Conservation (phyloP, 2,329 filamentous ascomycete genomes). For the Claviceps pazoutovae region DNA sequence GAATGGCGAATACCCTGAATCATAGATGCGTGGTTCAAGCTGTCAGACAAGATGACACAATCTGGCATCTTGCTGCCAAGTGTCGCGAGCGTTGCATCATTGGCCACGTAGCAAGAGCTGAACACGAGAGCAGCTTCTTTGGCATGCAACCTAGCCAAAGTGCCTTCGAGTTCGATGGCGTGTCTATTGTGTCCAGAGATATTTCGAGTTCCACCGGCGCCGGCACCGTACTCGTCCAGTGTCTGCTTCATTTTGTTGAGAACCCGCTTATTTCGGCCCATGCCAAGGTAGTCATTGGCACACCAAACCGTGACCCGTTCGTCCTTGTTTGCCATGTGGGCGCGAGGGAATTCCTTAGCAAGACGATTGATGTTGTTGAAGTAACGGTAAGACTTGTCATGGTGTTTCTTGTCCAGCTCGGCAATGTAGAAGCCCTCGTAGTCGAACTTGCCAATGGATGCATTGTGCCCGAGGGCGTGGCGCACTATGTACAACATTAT, state of each 20-base stretch:
- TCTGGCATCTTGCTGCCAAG: conserved; percentile 93
- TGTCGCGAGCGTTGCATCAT: conserved; percentile 91
- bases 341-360: conserved; percentile 88
- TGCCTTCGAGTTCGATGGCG: conserved; percentile 69
- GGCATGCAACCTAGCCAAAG: conserved; percentile 74
- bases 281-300: conserved; percentile 96
- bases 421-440: conserved; percentile 79
- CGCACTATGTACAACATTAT: background rate
- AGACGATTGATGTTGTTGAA: conserved; percentile 99
- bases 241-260: conserved; percentile 89
- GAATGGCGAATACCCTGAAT: conserved; percentile 98
- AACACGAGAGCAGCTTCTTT: conserved; percentile 91
- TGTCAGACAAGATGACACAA: conserved; percentile 96
- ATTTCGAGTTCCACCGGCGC: conserved; percentile 89
- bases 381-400: conserved; percentile 98
- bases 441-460: conserved; percentile 52
- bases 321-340: conserved; percentile 72
- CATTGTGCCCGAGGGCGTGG: background rate
- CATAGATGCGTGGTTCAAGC: conserved; percentile 96
- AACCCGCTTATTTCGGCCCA: conserved; percentile 83
- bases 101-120: conserved; percentile 95
- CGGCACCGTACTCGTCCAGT: conserved; percentile 84
- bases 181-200: conserved; percentile 97
- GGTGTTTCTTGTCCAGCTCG: conserved; percentile 96
- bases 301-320: conserved; percentile 96